Percentiles rank a stretch among this genome's conserved stretches.
Evolutionary conservation across 1,139 yeast genomes (phyloP).

Genomic region (Zygosaccharomyces pseudobailii): DNA sequence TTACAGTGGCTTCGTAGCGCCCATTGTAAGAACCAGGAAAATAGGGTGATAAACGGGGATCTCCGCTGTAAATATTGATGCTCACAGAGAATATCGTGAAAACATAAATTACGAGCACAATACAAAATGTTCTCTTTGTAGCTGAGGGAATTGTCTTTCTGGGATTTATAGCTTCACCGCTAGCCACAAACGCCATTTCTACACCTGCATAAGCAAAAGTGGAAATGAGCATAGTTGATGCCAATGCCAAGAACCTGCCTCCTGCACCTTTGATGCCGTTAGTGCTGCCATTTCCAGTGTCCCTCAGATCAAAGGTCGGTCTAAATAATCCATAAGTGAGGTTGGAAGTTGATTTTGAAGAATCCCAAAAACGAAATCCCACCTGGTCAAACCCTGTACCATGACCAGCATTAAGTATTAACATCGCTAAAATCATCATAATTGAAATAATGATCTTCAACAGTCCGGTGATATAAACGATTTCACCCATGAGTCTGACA

Average conservation of each 20-base stretch:
- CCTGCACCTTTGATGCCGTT: slow-evolving; percentile 53
- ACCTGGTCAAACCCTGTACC: slow-evolving; percentile 37
- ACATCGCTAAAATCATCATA: slow-evolving; percentile 56
- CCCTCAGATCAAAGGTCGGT: slow-evolving; percentile 57
- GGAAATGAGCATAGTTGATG: slow-evolving; percentile 59
- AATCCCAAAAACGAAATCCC: slow-evolving; percentile 67
- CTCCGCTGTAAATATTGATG: slow-evolving; percentile 68
- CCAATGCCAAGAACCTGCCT: slow-evolving; percentile 62
- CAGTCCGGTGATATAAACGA: slow-evolving; percentile 60
- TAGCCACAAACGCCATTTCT: slow-evolving; percentile 76
- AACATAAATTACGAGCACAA: slow-evolving; percentile 62
- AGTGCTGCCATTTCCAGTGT: slow-evolving; percentile 40
- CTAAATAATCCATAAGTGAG: slow-evolving; percentile 67
- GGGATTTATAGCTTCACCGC: slow-evolving; percentile 84
- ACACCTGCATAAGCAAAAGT: slow-evolving; percentile 76
- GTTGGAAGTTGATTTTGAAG: slow-evolving; percentile 47
- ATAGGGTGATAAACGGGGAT: slow-evolving; percentile 50
- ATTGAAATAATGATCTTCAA: slow-evolving; percentile 51
- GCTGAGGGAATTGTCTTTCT: slow-evolving; percentile 73
- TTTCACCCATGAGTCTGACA: slow-evolving; percentile 67
- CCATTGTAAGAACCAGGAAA: slow-evolving; percentile 8
- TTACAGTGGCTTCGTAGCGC: slow-evolving; percentile 15
- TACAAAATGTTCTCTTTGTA: slow-evolving; percentile 64
- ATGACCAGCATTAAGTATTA: slow-evolving; percentile 49
- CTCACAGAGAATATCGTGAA: slow-evolving; percentile 65